Conservation (phyloP, 1,139 yeast genomes). For the Nadsonia starkeyi-henricii region DNA sequence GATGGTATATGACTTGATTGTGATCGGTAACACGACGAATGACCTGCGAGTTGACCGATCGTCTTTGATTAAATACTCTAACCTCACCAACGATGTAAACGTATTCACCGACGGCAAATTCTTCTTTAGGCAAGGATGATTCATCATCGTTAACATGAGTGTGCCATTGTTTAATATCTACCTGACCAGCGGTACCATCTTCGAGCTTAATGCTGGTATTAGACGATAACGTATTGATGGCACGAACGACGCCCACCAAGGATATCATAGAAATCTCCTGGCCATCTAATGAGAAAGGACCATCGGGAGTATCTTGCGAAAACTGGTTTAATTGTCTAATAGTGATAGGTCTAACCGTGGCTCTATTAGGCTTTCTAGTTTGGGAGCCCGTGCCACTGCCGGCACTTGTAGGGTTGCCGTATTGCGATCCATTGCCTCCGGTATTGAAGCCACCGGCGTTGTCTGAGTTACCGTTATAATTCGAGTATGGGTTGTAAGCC, state of each 20-base stretch:
- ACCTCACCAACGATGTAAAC: background rate
- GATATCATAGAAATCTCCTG: background rate
- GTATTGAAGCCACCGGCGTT: background rate
- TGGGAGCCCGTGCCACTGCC: background rate
- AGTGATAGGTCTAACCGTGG: background rate
- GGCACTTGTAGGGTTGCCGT: background rate
- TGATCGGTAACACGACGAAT: background rate
- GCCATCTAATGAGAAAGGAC: background rate
- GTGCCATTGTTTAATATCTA: background rate
- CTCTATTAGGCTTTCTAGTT: background rate
- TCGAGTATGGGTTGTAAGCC: no score
- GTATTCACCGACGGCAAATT: background rate
- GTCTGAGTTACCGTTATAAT: background rate
- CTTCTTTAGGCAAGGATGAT: no score
- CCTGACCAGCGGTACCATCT: background rate
- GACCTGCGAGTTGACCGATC: background rate
- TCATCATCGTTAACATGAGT: background rate
- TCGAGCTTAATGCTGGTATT: background rate
- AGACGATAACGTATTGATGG: background rate
- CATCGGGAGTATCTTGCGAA: background rate
- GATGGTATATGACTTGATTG: background rate
- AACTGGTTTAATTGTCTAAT: background rate
- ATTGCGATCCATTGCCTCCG: background rate
- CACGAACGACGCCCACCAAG: background rate
- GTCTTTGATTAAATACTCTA: background rate